phyloP scores from a whole-genome alignment of 257 asterid genomes.

The Nicotiana paniculata region DNA sequence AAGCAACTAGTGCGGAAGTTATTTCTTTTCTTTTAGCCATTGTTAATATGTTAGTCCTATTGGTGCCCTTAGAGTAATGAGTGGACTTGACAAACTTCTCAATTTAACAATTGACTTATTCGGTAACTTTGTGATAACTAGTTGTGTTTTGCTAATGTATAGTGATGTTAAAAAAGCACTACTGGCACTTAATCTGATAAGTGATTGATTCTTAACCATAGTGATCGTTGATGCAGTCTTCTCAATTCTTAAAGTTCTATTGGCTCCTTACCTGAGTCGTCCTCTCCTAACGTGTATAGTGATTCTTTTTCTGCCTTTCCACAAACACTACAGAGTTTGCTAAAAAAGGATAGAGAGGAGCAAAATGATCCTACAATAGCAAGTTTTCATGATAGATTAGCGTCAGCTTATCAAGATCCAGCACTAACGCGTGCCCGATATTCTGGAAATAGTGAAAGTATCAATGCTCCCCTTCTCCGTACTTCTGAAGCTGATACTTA shows the following conservation, averaged over 20 bases:
- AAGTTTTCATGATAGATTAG: slow-evolving; percentile 52
- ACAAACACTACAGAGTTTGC: slow-evolving; percentile 55
- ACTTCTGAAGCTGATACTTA: slow-evolving; percentile 7
- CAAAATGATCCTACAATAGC: slow-evolving; percentile 42
- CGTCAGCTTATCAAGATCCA: slow-evolving; percentile 71
- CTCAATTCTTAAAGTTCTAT: background rate
- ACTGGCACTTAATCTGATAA: background rate
- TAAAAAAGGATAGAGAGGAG: slow-evolving; percentile 69
- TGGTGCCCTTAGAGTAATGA: background rate
- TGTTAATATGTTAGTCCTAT: background rate
- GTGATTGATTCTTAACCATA: background rate
- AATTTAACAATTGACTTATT: background rate
- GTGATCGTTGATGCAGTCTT: background rate
- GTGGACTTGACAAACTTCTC: background rate
- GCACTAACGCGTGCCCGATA: slow-evolving; percentile 33
- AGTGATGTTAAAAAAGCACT: background rate
- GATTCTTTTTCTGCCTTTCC: background rate
- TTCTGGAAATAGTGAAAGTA: slow-evolving; percentile 32
- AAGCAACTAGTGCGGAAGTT: background rate
- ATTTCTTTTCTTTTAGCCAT: background rate
- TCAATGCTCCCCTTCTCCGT: slow-evolving; percentile 57
- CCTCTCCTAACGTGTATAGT: background rate
- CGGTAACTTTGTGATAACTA: background rate
- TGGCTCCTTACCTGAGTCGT: background rate
- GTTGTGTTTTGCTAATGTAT: background rate